Conservation (phyloP, 345 rosid species). For the Linum usitatissimum region DNA sequence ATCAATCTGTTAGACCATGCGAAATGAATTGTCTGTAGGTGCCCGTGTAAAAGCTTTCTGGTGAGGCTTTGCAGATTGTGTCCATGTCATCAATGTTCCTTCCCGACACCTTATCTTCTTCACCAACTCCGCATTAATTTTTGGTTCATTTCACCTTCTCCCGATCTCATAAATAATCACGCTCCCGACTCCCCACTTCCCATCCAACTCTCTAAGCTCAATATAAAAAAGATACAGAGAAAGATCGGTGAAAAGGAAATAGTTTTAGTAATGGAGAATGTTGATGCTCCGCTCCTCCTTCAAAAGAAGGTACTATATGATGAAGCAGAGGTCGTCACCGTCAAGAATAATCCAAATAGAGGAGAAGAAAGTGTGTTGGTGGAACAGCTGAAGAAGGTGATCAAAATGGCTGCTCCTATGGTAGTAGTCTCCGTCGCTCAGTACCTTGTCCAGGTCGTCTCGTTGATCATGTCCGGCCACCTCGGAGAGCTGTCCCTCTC, state of each 20-base stretch:
- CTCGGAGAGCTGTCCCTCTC: slow-evolving; percentile 22
- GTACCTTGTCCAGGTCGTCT: slow-evolving; percentile 14
- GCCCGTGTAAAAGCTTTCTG: too few relatives aligned
- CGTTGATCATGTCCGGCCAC: slow-evolving; percentile 27
- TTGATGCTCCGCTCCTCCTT: neutral
- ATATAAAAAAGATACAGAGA: neutral
- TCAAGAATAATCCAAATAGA: neutral
- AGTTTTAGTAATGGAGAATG: neutral
- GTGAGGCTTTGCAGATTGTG: too few relatives aligned
- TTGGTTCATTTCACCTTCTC: too few relatives aligned
- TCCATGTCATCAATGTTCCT: too few relatives aligned
- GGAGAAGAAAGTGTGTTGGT: neutral
- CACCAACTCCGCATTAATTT: too few relatives aligned
- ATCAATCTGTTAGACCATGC: too few relatives aligned
- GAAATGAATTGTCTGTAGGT: too few relatives aligned
- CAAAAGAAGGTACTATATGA: neutral
- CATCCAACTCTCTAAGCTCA: neutral
- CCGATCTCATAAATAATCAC: neutral
- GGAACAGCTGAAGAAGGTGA: slow-evolving; percentile 20
- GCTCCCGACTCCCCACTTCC: neutral
- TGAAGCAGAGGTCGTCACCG: neutral
- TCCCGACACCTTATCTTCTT: too few relatives aligned
- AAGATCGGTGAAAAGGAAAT: neutral
- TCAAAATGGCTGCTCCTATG: slow-evolving; percentile 22
- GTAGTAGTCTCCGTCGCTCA: slow-evolving; percentile 16